phyloP scores from a whole-genome alignment of 305 asterid genomes.

The Coffea humblotiana region DNA sequence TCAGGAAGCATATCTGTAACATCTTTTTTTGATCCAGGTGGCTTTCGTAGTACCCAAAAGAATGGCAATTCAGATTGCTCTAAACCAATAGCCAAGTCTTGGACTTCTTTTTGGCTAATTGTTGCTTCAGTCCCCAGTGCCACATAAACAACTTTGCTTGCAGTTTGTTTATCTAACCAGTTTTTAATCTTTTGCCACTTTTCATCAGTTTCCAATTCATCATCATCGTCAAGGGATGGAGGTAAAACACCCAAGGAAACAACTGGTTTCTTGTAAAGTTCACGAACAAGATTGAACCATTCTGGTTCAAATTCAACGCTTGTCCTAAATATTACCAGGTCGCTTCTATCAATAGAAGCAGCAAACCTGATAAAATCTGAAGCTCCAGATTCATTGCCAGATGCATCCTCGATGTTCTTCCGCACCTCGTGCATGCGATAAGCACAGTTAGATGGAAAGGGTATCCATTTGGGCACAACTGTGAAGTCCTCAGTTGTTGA shows the following conservation, averaged over 20 bases:
- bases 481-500: conserved; percentile 58
- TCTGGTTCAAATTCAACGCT: conserved; percentile 71
- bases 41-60: conserved; percentile 66
- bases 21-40: conserved; percentile 30
- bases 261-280: conserved; percentile 59
- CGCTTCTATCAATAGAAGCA: conserved; percentile 52
- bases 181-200: conserved; percentile 52
- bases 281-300: conserved; percentile 55
- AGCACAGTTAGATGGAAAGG: conserved; percentile 46
- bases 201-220: conserved; percentile 16
- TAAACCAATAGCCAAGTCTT: conserved; percentile 63
- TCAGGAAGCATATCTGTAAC: conserved; percentile 48
- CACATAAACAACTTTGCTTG: conserved; percentile 55
- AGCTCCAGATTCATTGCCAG: conserved; percentile 63
- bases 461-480: conserved; percentile 68
- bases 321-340: conserved; percentile 61
- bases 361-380: conserved; percentile 64
- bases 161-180: conserved; percentile 51
- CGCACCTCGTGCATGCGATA: conserved; percentile 64
- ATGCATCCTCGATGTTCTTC: conserved; percentile 62
- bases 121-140: conserved; percentile 87
- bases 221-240: conserved; percentile 28
- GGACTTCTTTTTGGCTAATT: conserved; percentile 42
- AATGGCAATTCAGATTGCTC: conserved; percentile 66
- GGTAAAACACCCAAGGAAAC: conserved; percentile 68